Evolutionary conservation across 768 basidiomycete genomes (phyloP).

Genomic region (Fomitopsis serialis): DNA sequence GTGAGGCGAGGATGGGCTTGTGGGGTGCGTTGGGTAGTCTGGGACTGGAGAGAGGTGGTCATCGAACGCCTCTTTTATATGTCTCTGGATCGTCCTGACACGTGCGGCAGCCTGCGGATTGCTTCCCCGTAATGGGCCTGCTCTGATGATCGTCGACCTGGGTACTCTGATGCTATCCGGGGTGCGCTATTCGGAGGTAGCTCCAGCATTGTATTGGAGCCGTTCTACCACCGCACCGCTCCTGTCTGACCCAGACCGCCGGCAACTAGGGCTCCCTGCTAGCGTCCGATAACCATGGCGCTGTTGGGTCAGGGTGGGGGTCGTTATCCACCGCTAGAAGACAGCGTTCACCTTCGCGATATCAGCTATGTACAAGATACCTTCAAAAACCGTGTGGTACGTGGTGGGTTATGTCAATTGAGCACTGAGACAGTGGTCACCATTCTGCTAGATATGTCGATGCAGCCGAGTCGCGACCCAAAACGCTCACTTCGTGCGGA

Average conservation of each 20-base stretch:
- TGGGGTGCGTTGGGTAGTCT: constrained; percentile 7
- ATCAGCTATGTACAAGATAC: too few relatives aligned
- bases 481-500: too few relatives aligned
- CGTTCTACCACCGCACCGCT: background rate
- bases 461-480: too few relatives aligned
- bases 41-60: constrained; percentile 1
- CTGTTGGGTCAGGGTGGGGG: background rate
- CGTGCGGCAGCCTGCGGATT: background rate
- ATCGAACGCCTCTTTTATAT: constrained; percentile 8
- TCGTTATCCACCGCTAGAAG: background rate
- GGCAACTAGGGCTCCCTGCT: background rate
- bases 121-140: background rate
- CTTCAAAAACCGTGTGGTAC: too few relatives aligned
- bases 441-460: too few relatives aligned
- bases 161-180: too few relatives aligned
- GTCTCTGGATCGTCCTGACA: constrained; percentile 3
- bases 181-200: too few relatives aligned
- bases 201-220: too few relatives aligned
- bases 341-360: too few relatives aligned
- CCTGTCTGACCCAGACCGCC: background rate
- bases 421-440: too few relatives aligned
- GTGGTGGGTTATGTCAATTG: too few relatives aligned
- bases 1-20: constrained; percentile 5
- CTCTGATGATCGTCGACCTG: too few relatives aligned
- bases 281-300: background rate